Conservation (phyloP, 129 eudicot genomes). For the Pulicaria dysenterica region DNA sequence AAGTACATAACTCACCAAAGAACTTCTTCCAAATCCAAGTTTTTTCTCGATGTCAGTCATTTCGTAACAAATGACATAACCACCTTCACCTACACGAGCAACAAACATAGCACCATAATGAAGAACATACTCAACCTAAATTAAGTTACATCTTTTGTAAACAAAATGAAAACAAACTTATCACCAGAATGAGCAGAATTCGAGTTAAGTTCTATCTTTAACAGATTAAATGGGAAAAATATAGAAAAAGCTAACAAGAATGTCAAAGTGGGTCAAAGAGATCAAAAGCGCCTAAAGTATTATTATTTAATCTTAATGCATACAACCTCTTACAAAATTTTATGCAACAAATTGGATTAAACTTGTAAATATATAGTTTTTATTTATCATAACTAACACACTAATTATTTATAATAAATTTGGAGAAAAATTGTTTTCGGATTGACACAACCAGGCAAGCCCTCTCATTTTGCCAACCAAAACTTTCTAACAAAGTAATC, state of each 20-base stretch:
- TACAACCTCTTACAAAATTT: neutral
- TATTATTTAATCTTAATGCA: neutral
- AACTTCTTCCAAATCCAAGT: constrained; percentile 94
- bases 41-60: constrained; percentile 91
- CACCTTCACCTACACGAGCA: constrained; percentile 75
- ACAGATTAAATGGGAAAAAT: neutral
- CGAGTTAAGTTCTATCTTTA: neutral
- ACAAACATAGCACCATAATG: neutral
- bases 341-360: neutral
- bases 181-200: too few species aligned
- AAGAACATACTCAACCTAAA: neutral
- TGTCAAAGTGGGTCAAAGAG: neutral
- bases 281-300: neutral
- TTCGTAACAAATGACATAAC: constrained; percentile 93
- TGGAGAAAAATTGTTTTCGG: neutral
- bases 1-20: constrained; percentile 64
- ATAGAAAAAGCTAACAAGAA: neutral
- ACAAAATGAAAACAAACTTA: too few species aligned
- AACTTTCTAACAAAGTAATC: neutral
- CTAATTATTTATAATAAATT: neutral
- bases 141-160: neutral
- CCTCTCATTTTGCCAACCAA: neutral
- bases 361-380: neutral
- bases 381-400: neutral
- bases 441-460: neutral